A percentile compares a stretch with the other conserved stretches of the same genome.
Conservation (phyloP, 495 filamentous ascomycete species). For the Stereocaulon alpinum region DNA sequence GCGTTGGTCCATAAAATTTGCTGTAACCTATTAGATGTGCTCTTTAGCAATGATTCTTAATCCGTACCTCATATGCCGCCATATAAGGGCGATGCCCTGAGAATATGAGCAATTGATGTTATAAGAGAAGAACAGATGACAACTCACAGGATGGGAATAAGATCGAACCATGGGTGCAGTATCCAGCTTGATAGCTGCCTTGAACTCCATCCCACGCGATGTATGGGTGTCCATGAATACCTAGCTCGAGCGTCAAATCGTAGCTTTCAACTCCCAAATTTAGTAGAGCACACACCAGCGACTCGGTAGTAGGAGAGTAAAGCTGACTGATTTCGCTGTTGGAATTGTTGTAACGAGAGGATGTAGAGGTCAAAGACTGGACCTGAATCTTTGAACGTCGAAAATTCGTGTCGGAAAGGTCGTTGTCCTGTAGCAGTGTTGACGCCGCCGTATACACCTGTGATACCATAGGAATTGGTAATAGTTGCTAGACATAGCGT, state of each 20-base stretch:
- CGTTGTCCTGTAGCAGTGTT: constrained; percentile 20
- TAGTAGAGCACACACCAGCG: constrained; percentile 12
- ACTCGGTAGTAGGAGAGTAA: constrained; percentile 25
- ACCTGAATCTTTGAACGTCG: constrained; percentile 21
- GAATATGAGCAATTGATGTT: too few species aligned
- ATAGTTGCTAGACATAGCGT: background rate
- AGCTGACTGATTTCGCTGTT: constrained; percentile 21
- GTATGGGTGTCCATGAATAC: constrained; percentile 27
- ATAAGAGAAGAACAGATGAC: too few species aligned
- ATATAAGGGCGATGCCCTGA: constrained; percentile 37
- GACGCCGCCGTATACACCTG: constrained; percentile 20
- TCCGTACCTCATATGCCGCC: constrained; percentile 34
- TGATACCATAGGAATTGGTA: constrained; percentile 18
- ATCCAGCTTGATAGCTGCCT: constrained; percentile 16
- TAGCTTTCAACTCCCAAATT: background rate
- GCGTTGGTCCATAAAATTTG: constrained; percentile 26
- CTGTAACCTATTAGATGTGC: constrained; percentile 11
- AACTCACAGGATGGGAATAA: constrained; percentile 27
- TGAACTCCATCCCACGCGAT: constrained; percentile 26
- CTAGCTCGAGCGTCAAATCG: constrained; percentile 9
- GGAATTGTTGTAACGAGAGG: constrained; percentile 23
- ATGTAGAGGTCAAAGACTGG: constrained; percentile 29
- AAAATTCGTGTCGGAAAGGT: constrained; percentile 23
- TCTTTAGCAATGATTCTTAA: background rate
- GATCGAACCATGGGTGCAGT: constrained; percentile 22